Evolutionary conservation across 2,329 filamentous ascomycete genomes (phyloP), one percentile per base, ranked within the genome.

Genomic region (Fusarium multiceps): DNA sequence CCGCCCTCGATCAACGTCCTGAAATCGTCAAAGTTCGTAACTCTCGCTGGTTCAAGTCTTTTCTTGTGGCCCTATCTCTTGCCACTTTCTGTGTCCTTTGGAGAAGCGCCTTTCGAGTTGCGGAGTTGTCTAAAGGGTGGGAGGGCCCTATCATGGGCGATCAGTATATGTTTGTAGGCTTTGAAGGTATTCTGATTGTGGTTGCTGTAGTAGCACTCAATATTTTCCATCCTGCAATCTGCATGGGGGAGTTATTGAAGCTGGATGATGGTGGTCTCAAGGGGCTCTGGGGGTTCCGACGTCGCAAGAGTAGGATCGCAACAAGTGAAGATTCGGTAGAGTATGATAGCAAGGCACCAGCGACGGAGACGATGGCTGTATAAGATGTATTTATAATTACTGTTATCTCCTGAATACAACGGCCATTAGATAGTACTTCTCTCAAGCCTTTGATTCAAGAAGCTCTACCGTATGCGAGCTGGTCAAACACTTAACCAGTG

Each of bases 71-170:
- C 13, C 81, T 91, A 20, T 76, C 80, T 2, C 76, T 90, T 4
- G 84, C 88, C 4, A 89, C 89, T n/a, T 55, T 91, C 14, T 85
- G 84, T 71, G 88, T 93, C 73, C 86, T 92, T 66, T 86, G 87
- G 72, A 83, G 91, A 11, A 89, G 86, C 68, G 85, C 89, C 43
- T 93, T 89, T 78, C 86, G 91, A 57, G 86, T 91, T 23, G 87
- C 86, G 1, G 90, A 93, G 82, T 79, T 93, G 68, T 87, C 85
- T 67, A 82, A 86, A 55, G 90, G 90, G 2, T 93, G 89, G 86
- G 78, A 75, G 5, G 89, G 89, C 1, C 78, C 82, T 23, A 77
- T 92, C 71, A 90, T 90, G 76, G 78, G 74, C 34, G 78, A 85
- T 40, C 82, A 90, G 79, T 80, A 79, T 40, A 79, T 87, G 59